Base-by-base conservation (phyloP, 495 filamentous ascomycete species). In the Neurospora sublineolata region DNA sequence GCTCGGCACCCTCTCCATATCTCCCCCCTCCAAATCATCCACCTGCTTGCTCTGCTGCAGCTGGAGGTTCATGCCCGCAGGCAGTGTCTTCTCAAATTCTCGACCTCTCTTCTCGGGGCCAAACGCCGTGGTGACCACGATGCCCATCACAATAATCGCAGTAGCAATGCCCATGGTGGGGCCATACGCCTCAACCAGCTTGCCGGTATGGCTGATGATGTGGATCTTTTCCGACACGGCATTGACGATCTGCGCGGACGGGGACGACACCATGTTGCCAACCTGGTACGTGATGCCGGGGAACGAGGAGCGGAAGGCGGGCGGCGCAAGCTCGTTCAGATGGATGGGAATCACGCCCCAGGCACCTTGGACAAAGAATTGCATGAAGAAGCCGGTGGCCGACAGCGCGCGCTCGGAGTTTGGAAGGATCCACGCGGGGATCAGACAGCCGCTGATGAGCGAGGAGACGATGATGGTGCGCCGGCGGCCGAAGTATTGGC, bases 311-410 rank as follows among this genome's bases (percentile, higher is more conserved):
- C 91, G 86, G 83, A 91, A 93, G 1, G 89, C 89, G 0, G 88
- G 86, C 7, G 91, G 92, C 0, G 91, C 88, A 0, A 93, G 85
- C 81, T 94, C 92, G 78, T 92, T 92, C 68, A 94, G 84, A 75
- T 93, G 91, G 74, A 93, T 90, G 10, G 92, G 92, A 37, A 93
- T 88, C 7, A 93, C 88, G 44, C 92, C 90, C 89, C 89, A 94
- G 0, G 90, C 89, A 9, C 92, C 92, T 75, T 93, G 89, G 36
- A 93, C 85, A 77, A 90, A 92, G 79, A 93, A 93, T 76, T 94
- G 91, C 72, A 92, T 86, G 77, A 91, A 87, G 83, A 94, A 94
- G 27, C 88, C 91, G 2, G 86, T 84, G 5, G 83, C 90, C 1
- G 89, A 90, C 20, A 94, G 84, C 5, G 82, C 77, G 0, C 80